Evolutionary conservation across 495 filamentous ascomycete genomes (phyloP).

Genomic region (Parathielavia hyrcaniae): DNA sequence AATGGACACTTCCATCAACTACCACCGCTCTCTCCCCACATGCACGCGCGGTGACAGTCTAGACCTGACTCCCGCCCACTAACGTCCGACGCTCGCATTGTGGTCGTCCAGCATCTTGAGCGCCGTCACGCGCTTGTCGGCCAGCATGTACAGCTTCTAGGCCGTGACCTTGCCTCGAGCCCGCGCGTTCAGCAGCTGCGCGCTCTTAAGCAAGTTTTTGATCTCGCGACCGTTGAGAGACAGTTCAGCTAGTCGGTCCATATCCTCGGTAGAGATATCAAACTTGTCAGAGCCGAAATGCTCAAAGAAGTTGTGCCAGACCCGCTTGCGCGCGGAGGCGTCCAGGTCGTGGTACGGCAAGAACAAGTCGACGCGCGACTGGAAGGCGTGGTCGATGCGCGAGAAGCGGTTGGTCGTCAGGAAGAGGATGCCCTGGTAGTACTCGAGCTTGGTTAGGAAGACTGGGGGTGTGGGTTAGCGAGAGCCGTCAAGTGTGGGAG

Average conservation of each 20-base stretch:
- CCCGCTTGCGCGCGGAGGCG: conserved; percentile 22
- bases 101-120: conserved; percentile 16
- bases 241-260: conserved; percentile 27
- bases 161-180: conserved; percentile 11
- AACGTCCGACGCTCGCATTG: neutral
- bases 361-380: conserved; percentile 46
- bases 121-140: conserved; percentile 19
- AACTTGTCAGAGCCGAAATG: conserved; percentile 21
- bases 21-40: no score
- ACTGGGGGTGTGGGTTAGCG: conserved; percentile 26
- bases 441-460: conserved; percentile 50
- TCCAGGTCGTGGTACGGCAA: conserved; percentile 37
- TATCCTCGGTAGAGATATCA: conserved; percentile 19
- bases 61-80: neutral
- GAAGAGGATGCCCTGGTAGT: conserved; percentile 49
- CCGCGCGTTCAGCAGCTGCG: conserved; percentile 20
- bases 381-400: conserved; percentile 46
- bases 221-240: conserved; percentile 35
- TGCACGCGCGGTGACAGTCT: neutral
- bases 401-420: conserved; percentile 43
- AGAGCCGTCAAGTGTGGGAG: neutral
- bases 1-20: no score
- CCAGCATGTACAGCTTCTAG: conserved; percentile 19
- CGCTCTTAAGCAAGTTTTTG: conserved; percentile 46
- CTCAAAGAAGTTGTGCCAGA: conserved; percentile 26